Evolutionary conservation across 768 basidiomycete genomes (phyloP).

Genomic region (Rhodosporidiobolus sp.): DNA sequence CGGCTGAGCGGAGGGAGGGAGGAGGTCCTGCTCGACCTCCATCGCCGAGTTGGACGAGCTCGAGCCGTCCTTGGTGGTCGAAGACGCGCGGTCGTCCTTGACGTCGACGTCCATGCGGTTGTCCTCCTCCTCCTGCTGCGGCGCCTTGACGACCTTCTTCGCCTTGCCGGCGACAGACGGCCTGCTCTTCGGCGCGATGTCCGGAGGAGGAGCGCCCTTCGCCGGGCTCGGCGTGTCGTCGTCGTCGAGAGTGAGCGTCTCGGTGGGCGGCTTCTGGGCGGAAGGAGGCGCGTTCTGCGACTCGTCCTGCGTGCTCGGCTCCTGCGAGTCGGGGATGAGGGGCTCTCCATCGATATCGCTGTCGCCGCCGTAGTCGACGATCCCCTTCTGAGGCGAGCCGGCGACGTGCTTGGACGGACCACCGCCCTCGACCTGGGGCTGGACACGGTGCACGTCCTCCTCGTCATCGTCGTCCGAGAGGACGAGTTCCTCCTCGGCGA

Average conservation of each 20-base stretch:
- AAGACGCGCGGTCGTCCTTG: background rate
- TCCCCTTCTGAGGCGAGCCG: background rate
- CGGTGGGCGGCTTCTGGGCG: background rate
- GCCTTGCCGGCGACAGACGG: background rate
- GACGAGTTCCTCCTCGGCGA: too few species aligned
- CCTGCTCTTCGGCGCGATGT: too few species aligned
- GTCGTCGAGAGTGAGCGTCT: background rate
- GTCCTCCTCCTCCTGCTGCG: background rate
- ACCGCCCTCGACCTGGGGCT: constrained; percentile 16
- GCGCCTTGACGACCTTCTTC: background rate
- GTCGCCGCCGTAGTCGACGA: background rate
- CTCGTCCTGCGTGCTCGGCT: constrained; percentile 42
- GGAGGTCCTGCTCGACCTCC: background rate
- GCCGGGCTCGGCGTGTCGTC: too few species aligned
- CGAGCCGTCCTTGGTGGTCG: background rate
- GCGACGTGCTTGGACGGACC: background rate
- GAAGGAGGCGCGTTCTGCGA: constrained; percentile 1
- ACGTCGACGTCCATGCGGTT: background rate
- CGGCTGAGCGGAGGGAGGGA: background rate
- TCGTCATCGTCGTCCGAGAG: background rate
- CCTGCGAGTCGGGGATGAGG: background rate
- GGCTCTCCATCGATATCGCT: background rate
- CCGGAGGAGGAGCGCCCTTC: too few species aligned
- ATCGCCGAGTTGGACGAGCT: background rate
- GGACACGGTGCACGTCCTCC: background rate